A percentile compares a stretch with the other conserved stretches of the same genome.
Evolutionary conservation across 306 rosid genomes (phyloP).

Genomic region (Castanospermum australe): DNA sequence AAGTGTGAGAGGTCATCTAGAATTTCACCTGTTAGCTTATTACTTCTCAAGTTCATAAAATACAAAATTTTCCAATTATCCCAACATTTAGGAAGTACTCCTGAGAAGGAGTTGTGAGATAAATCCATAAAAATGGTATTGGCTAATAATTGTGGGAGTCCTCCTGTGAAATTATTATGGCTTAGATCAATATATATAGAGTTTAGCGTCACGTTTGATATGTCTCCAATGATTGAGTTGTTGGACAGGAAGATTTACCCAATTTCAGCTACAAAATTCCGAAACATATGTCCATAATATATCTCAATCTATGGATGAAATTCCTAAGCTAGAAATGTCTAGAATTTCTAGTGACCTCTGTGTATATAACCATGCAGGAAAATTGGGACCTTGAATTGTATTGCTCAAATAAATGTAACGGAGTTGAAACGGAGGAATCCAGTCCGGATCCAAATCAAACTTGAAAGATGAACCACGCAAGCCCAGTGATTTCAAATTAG

Average conservation of each 20-base stretch:
- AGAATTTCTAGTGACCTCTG: not conserved
- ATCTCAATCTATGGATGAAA: not conserved
- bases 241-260: not conserved
- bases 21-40: not conserved
- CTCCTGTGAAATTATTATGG: not conserved
- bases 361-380: not conserved
- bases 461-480: not conserved
- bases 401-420: accelerated
- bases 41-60: not conserved
- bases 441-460: not conserved
- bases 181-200: not conserved
- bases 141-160: not conserved
- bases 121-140: not conserved
- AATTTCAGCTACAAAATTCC: not conserved
- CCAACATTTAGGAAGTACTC: not conserved
- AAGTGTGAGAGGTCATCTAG: not conserved
- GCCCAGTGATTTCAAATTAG: not conserved
- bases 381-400: not conserved
- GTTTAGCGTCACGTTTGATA: not conserved
- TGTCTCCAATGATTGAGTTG: not conserved
- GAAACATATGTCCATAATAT: not conserved
- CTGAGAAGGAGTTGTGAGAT: not conserved
- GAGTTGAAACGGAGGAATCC: constrained; percentile 8
- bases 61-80: not conserved
- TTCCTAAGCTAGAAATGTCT: not conserved